A percentile compares a stretch with the other conserved stretches of the same genome.
Conservation (phyloP, 2,329 filamentous ascomycete species). For the Knufia petricola region DNA sequence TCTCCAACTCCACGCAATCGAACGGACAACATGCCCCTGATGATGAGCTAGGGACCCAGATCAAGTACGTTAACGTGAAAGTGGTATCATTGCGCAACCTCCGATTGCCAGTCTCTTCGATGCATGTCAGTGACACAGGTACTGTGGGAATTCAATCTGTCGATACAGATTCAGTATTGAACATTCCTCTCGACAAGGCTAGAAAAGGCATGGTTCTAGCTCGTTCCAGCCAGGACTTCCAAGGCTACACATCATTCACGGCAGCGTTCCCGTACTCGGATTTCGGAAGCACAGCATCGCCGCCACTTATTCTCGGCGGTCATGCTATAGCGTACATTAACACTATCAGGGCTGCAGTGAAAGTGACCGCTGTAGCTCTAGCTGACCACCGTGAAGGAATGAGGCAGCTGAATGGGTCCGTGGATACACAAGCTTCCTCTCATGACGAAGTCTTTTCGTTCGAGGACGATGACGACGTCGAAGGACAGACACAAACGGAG, state of each 20-base stretch:
- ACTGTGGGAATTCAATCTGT: slow-evolving; percentile 60
- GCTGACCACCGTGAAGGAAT: slow-evolving; percentile 24
- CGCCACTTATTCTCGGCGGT: slow-evolving; percentile 47
- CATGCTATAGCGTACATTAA: slow-evolving; percentile 70
- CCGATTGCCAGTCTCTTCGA: slow-evolving; percentile 65
- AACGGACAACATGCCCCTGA: slow-evolving; percentile 1
- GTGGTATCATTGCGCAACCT: slow-evolving; percentile 84
- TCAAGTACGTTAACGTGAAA: slow-evolving; percentile 44
- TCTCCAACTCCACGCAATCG: slow-evolving; percentile 4
- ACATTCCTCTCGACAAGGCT: slow-evolving; percentile 13
- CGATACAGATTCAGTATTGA: slow-evolving; percentile 9
- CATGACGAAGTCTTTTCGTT: slow-evolving; percentile 37
- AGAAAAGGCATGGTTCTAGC: slow-evolving; percentile 24
- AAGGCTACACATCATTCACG: slow-evolving; percentile 16
- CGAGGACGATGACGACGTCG: slow-evolving; percentile 28
- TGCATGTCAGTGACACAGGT: slow-evolving; percentile 75
- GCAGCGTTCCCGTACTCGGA: slow-evolving; percentile 60
- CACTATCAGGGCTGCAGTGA: slow-evolving; percentile 73
- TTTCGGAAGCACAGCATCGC: slow-evolving; percentile 31
- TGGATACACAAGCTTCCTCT: slow-evolving; percentile 21
- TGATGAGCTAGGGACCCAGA: background rate
- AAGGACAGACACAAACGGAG: slow-evolving; percentile 21
- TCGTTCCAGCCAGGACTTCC: background rate
- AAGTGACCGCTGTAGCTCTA: slow-evolving; percentile 51
- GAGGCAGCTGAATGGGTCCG: slow-evolving; percentile 10